Percentiles rank a stretch among this genome's conserved stretches.
These are phyloP conservation scores for Leptographium lundbergii DNA, from an alignment of 2,329 filamentous ascomycete species.

Conservation along the genomic window DNA sequence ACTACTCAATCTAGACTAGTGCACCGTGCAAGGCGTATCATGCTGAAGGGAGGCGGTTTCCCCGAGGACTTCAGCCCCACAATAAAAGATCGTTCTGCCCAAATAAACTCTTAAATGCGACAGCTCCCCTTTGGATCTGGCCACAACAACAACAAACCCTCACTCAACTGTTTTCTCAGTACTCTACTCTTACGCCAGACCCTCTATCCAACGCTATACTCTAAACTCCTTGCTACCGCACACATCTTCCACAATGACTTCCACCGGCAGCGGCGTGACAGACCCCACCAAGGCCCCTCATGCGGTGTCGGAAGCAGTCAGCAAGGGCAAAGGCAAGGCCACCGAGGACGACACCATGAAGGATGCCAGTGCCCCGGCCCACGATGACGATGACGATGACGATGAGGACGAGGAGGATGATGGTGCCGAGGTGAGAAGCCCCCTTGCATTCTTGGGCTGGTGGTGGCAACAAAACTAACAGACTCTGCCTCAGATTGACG, in stretches of 20 bases:
- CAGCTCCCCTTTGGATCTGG: not conserved
- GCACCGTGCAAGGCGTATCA: not conserved
- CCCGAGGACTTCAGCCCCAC: slow-evolving; percentile 5
- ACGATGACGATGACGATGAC: slow-evolving; percentile 58
- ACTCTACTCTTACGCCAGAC: not conserved
- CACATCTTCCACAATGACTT: slow-evolving; percentile 26
- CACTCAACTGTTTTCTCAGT: not conserved
- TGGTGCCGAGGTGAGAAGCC: slow-evolving; percentile 17
- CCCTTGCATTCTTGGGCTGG: not conserved
- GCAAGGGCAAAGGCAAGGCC: slow-evolving; percentile 74
- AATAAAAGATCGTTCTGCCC: not conserved
- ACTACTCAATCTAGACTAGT: not conserved
- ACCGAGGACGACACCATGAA: slow-evolving; percentile 43
- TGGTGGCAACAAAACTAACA: not conserved
- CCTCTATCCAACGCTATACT: not conserved
- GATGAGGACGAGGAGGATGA: slow-evolving; percentile 59
- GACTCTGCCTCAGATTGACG: not conserved
- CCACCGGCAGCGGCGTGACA: slow-evolving; percentile 35
- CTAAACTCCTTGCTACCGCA: not conserved
- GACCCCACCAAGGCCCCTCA: slow-evolving; percentile 26
- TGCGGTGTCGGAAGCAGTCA: slow-evolving; percentile 16
- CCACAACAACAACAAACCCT: not conserved
- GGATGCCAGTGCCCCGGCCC: slow-evolving; percentile 60
- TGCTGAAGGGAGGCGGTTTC: slow-evolving; percentile 5
- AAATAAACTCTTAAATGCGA: slow-evolving; percentile 2